Evolutionary conservation across 352 stramenopile species (phyloP).

Genomic region (Globisporangium cystogenes): DNA sequence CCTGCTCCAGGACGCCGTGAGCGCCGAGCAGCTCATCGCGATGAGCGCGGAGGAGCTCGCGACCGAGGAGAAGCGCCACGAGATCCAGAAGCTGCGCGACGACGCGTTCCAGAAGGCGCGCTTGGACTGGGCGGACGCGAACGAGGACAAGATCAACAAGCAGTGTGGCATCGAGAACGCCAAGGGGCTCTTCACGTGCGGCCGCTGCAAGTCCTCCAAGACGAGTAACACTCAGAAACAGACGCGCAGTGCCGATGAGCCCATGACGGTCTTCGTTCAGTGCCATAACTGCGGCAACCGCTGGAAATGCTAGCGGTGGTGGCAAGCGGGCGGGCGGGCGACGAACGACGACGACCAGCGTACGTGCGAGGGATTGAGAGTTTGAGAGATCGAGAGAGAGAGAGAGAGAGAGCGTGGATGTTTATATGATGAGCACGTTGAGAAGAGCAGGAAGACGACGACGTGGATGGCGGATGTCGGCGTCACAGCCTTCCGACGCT

Average conservation of each 20-base stretch:
- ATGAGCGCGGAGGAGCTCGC: constrained; percentile 86
- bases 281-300: constrained; percentile 96
- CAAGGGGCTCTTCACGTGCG: constrained; percentile 88
- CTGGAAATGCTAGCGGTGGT: constrained; percentile 84
- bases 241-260: constrained; percentile 96
- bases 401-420: background rate
- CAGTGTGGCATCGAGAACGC: constrained; percentile 77
- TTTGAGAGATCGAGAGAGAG: background rate
- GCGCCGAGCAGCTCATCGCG: constrained; percentile 63
- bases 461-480: background rate
- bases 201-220: constrained; percentile 94
- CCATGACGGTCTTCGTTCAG: constrained; percentile 97
- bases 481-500: background rate
- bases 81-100: constrained; percentile 80
- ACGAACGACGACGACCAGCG: background rate
- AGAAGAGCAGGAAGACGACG: no score
- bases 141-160: constrained; percentile 91
- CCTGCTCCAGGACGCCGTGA: constrained; percentile 63
- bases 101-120: constrained; percentile 82
- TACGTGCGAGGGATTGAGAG: no score
- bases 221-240: constrained; percentile 97
- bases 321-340: background rate
- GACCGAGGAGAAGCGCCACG: constrained; percentile 79
- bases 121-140: constrained; percentile 87
- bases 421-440: background rate